These are phyloP conservation scores for Scheffersomyces amazonensis DNA, from an alignment of 805 yeast species.

Conservation along the genomic window DNA sequence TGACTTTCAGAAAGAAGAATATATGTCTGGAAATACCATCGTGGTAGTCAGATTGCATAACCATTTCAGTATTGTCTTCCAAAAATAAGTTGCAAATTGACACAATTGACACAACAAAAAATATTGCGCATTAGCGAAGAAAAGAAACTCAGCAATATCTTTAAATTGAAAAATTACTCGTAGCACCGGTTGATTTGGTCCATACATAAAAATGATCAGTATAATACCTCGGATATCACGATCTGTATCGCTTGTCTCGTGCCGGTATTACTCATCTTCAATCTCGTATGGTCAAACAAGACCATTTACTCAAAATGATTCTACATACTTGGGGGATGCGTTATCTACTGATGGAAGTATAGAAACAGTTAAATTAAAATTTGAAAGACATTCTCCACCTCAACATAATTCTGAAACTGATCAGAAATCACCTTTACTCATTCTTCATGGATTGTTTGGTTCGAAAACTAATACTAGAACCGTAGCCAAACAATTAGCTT, in stretches of 20 bases:
- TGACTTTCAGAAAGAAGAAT: too few species aligned
- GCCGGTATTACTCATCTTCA: not conserved
- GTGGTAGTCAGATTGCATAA: too few species aligned
- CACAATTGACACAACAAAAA: too few species aligned
- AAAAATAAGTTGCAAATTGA: too few species aligned
- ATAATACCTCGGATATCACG: not conserved
- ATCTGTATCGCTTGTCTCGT: not conserved
- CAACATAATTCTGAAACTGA: conserved; percentile 11
- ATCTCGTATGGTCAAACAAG: not conserved
- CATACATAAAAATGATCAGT: not conserved
- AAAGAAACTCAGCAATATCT: too few species aligned
- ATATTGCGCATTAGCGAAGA: too few species aligned
- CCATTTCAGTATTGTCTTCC: too few species aligned
- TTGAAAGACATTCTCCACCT: conserved; percentile 42
- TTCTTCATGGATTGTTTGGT: conserved; percentile 90
- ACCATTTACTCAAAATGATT: conserved; percentile 5
- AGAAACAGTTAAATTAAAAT: conserved; percentile 53
- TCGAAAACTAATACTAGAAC: conserved; percentile 75
- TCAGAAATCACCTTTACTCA: conserved; percentile 60
- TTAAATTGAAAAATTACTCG: too few species aligned
- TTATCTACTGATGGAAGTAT: conserved; percentile 29
- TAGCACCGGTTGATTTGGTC: too few species aligned
- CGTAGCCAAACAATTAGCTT: conserved; percentile 61
- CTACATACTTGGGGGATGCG: conserved; percentile 28
- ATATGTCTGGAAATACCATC: too few species aligned